A percentile compares a stretch with the other conserved stretches of the same genome.
phyloP scores from a whole-genome alignment of 768 basidiomycete species.

The Rhodocollybia butyracea region DNA sequence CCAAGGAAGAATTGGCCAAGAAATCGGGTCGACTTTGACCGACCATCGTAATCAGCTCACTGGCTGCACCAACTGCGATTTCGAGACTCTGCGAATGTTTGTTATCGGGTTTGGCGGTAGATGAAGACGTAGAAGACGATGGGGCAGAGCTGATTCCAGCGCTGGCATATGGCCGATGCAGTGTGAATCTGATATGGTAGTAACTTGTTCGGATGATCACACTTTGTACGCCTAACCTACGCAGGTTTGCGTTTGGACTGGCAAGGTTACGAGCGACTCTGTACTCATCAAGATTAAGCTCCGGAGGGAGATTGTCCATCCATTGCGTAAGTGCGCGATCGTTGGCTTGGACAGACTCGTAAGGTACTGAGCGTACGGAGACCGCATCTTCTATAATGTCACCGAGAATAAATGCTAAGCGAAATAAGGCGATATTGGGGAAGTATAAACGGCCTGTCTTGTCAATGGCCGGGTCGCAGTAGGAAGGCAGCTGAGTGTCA shows the following conservation, averaged over 20 bases:
- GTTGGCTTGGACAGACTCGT: constrained; percentile 68
- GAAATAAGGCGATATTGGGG: constrained; percentile 74
- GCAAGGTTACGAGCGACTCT: constrained; percentile 70
- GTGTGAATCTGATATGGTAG: constrained; percentile 80
- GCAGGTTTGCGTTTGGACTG: constrained; percentile 51
- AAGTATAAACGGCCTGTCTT: constrained; percentile 63
- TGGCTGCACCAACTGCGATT: constrained; percentile 72
- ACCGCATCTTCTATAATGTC: constrained; percentile 86
- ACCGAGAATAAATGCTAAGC: constrained; percentile 74
- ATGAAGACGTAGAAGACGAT: constrained; percentile 26
- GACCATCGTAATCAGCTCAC: constrained; percentile 75
- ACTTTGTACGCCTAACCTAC: constrained; percentile 76
- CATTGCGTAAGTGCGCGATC: constrained; percentile 71
- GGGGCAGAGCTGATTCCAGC: constrained; percentile 17
- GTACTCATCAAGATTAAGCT: constrained; percentile 76
- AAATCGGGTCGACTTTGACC: constrained; percentile 76
- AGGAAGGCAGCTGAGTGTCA: constrained; percentile 73
- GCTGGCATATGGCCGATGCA: constrained; percentile 75
- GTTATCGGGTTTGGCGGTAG: constrained; percentile 29
- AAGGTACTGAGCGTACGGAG: constrained; percentile 75
- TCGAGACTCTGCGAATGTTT: constrained; percentile 56
- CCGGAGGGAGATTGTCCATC: constrained; percentile 72
- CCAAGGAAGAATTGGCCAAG: constrained; percentile 60
- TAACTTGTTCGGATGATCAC: constrained; percentile 76
- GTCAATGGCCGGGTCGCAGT: constrained; percentile 61